phyloP scores from a whole-genome alignment of 1,139 yeast species.

The Geotrichum carabidarum region DNA sequence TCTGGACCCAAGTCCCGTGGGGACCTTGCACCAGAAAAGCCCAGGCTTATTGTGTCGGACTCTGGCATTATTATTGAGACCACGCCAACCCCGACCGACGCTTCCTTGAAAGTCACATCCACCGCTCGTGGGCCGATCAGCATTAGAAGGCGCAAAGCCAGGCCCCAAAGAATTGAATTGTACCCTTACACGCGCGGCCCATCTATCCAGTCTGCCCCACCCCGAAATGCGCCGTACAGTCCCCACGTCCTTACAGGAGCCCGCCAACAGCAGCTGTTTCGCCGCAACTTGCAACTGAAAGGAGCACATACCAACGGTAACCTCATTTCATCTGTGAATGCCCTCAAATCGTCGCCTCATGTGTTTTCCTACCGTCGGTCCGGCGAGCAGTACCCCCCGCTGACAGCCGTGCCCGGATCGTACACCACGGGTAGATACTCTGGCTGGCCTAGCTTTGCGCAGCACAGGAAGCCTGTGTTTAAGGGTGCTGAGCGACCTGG shows the following conservation, averaged over 20 bases:
- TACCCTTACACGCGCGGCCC: slow-evolving; percentile 14
- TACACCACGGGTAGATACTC: neutral
- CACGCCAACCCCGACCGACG: slow-evolving; percentile 18
- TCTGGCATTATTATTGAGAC: slow-evolving; percentile 18
- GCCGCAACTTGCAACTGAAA: too few species aligned
- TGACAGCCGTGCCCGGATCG: slow-evolving; percentile 13
- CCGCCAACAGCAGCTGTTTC: neutral
- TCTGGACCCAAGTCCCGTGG: neutral
- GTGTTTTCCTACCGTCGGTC: too few species aligned
- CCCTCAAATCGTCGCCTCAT: too few species aligned
- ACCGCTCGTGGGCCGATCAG: too few species aligned
- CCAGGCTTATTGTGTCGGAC: slow-evolving; percentile 16
- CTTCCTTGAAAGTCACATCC: neutral
- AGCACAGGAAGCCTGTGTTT: neutral
- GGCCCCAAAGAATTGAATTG: slow-evolving; percentile 15
- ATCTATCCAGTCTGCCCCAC: slow-evolving; percentile 20
- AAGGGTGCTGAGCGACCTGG: neutral
- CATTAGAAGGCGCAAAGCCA: slow-evolving; percentile 7
- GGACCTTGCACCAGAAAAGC: slow-evolving; percentile 11
- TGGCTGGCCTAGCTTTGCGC: slow-evolving; percentile 6
- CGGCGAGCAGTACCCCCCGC: slow-evolving; percentile 4
- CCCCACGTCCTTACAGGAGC: slow-evolving; percentile 9
- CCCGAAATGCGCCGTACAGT: slow-evolving; percentile 16
- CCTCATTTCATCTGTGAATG: neutral
- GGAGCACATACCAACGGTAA: too few species aligned